These are phyloP conservation scores for Oxyria digyna DNA, from an alignment of 148 eudicot species.

Conservation along the genomic window DNA sequence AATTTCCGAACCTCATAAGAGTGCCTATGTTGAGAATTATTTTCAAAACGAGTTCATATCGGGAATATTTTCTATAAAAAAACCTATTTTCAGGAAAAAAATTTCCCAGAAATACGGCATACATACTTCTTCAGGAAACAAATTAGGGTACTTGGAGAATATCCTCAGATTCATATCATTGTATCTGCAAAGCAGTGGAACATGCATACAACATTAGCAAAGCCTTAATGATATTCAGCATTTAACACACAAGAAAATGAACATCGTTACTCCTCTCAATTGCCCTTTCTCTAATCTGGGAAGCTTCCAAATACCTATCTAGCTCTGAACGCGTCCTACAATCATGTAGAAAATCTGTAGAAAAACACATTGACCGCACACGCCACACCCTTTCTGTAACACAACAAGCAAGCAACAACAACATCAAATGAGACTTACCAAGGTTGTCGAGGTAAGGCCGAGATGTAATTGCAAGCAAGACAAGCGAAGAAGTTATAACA, in stretches of 20 bases:
- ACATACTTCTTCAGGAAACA: constrained; percentile 86
- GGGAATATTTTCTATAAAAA: no score
- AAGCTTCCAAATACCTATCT: constrained; percentile 86
- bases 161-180: constrained; percentile 76
- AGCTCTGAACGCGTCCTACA: constrained; percentile 96
- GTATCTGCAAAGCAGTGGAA: constrained; percentile 46
- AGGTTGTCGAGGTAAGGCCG: constrained; percentile 95
- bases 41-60: no score
- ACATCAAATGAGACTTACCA: constrained; percentile 39
- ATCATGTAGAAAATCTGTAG: constrained; percentile 61
- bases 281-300: constrained; percentile 86
- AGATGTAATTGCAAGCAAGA: constrained; percentile 75
- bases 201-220: neutral
- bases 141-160: constrained; percentile 79
- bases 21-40: no score
- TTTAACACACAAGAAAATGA: constrained; percentile 16
- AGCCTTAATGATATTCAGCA: neutral
- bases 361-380: constrained; percentile 38
- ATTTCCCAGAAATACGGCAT: neutral
- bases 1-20: no score
- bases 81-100: no score
- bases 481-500: no score
- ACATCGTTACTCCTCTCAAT: constrained; percentile 85
- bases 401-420: constrained; percentile 4
- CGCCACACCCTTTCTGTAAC: constrained; percentile 31